phyloP scores from a whole-genome alignment of 2,329 filamentous ascomycete species.

The Gremmenia infestans region DNA sequence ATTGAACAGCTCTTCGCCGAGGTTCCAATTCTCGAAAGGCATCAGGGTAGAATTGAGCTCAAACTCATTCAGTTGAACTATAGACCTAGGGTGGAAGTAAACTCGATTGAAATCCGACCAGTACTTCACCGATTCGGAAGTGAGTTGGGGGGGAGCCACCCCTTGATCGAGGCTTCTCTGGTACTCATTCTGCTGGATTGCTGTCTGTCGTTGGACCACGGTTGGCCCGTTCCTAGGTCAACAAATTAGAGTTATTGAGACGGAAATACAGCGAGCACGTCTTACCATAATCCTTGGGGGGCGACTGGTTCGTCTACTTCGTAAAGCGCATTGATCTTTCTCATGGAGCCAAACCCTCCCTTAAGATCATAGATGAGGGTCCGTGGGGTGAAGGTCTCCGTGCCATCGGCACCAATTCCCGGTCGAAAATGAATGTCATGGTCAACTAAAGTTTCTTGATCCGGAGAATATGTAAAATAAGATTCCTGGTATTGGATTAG shows the following conservation, averaged over 20 bases:
- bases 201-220: conserved; percentile 61
- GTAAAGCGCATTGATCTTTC: conserved; percentile 85
- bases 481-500: conserved; percentile 64
- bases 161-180: conserved; percentile 75
- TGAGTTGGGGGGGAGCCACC: conserved; percentile 56
- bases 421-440: conserved; percentile 87
- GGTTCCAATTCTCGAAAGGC: conserved; percentile 74
- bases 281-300: conserved; percentile 37
- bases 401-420: conserved; percentile 75
- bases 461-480: conserved; percentile 82
- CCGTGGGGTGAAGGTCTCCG: conserved; percentile 87
- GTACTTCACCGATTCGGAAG: conserved; percentile 71
- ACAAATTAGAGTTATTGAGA: conserved; percentile 2
- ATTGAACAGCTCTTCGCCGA: conserved; percentile 71
- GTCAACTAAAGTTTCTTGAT: conserved; percentile 64
- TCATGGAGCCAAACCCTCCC: conserved; percentile 82
- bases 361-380: conserved; percentile 94
- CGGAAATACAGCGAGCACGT: not conserved
- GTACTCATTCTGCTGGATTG: conserved; percentile 68
- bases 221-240: conserved; percentile 57
- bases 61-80: conserved; percentile 83
- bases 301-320: conserved; percentile 32
- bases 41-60: conserved; percentile 74
- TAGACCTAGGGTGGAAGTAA: conserved; percentile 86
- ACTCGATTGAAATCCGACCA: conserved; percentile 95